phyloP scores from a whole-genome alignment of 805 yeast species.

The Cyberlindnera meyerae region DNA sequence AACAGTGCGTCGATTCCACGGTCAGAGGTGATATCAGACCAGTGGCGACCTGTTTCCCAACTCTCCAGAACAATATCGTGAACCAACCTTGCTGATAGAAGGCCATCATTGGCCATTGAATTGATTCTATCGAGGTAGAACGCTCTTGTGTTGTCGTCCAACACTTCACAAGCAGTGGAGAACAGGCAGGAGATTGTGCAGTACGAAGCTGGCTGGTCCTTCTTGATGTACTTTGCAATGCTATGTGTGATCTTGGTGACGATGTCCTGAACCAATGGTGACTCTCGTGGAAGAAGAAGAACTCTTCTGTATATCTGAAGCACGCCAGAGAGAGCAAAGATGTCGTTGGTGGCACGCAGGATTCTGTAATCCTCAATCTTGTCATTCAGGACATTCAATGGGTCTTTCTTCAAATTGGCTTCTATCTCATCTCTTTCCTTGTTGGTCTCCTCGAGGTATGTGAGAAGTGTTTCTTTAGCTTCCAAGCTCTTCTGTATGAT shows the following conservation, averaged over 20 bases:
- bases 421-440: constrained; percentile 27
- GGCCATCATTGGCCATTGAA: constrained; percentile 35
- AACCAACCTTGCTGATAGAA: constrained; percentile 19
- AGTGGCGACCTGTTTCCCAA: constrained; percentile 50
- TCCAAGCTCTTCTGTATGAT: constrained; percentile 33
- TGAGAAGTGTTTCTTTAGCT: constrained; percentile 29
- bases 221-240: constrained; percentile 33
- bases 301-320: constrained; percentile 56
- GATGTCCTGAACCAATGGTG: constrained; percentile 42
- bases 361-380: constrained; percentile 19
- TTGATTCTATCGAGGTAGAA: constrained; percentile 35
- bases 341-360: constrained; percentile 44
- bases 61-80: constrained; percentile 40
- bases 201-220: constrained; percentile 44
- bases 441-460: constrained; percentile 22
- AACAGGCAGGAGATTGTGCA: constrained; percentile 49
- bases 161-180: constrained; percentile 50
- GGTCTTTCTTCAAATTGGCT: constrained; percentile 8
- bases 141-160: constrained; percentile 29
- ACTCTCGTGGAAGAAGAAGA: constrained; percentile 42
- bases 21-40: constrained; percentile 44
- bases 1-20: constrained; percentile 44
- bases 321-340: constrained; percentile 49
- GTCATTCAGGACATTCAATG: constrained; percentile 6
- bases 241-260: constrained; percentile 32